Percentiles rank a stretch among this genome's conserved stretches.
Conservation (phyloP, 2,329 filamentous ascomycete genomes). For the Pestalotiopsis sp. region DNA sequence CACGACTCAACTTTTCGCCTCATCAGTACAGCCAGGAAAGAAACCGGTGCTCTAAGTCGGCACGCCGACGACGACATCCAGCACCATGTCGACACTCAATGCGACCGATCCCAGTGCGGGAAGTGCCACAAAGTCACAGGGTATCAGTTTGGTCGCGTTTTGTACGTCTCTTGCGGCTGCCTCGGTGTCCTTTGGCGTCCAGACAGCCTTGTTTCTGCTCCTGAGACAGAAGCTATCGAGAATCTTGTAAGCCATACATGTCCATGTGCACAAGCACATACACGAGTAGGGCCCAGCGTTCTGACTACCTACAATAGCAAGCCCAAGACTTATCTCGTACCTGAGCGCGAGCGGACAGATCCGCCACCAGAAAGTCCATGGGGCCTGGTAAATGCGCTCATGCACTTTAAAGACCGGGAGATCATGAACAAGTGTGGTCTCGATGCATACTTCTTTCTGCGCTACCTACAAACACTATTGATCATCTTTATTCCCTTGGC, state of each 20-base stretch:
- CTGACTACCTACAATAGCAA: slow-evolving; percentile 53
- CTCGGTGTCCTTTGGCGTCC: slow-evolving; percentile 63
- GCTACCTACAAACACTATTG: slow-evolving; percentile 79
- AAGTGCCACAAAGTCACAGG: slow-evolving; percentile 34
- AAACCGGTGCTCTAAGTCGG: slow-evolving; percentile 1
- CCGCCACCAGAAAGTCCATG: slow-evolving; percentile 64
- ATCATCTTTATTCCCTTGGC: slow-evolving; percentile 90
- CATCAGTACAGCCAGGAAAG: neutral
- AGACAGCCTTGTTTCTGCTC: slow-evolving; percentile 72
- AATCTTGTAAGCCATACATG: slow-evolving; percentile 70
- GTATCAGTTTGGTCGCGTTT: slow-evolving; percentile 58
- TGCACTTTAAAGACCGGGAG: slow-evolving; percentile 73
- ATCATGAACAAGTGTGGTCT: slow-evolving; percentile 95
- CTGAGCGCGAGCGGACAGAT: slow-evolving; percentile 81
- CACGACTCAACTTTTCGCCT: neutral
- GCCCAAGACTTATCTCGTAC: slow-evolving; percentile 83
- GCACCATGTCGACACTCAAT: slow-evolving; percentile 12
- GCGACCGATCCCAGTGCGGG: slow-evolving; percentile 7
- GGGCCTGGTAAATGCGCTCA: slow-evolving; percentile 59
- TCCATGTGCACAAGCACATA: neutral
- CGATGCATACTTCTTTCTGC: slow-evolving; percentile 89
- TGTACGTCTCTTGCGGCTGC: slow-evolving; percentile 67
- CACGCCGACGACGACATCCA: slow-evolving; percentile 8
- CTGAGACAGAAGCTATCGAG: slow-evolving; percentile 77
- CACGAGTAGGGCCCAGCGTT: neutral